A percentile compares a stretch with the other conserved stretches of the same genome.
Conservation (phyloP, 1,284 basidiomycete genomes). For the Pyrrhoderma lamaoense region DNA sequence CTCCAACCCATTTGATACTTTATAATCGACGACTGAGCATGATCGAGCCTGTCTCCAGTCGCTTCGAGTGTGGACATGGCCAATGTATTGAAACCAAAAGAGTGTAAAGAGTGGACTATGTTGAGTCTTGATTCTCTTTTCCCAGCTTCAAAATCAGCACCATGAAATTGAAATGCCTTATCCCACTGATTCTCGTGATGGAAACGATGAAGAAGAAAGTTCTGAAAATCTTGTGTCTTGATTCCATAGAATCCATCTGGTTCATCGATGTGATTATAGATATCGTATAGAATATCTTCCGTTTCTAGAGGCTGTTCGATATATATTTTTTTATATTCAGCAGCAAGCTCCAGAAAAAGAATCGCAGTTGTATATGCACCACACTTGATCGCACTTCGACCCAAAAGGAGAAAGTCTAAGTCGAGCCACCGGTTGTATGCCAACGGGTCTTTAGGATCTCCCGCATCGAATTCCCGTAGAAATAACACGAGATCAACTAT, state of each 20-base stretch:
- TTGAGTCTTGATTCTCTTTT: conserved; percentile 25
- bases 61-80: conserved; percentile 56
- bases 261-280: conserved; percentile 93
- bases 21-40: conserved; percentile 41
- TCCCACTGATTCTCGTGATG: conserved; percentile 92
- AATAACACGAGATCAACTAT: conserved; percentile 80
- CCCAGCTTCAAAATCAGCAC: conserved; percentile 70
- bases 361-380: conserved; percentile 85
- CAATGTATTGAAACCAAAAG: conserved; percentile 82
- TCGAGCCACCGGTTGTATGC: conserved; percentile 78
- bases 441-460: conserved; percentile 42
- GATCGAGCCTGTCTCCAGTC: conserved; percentile 29
- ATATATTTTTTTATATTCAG: conserved; percentile 39
- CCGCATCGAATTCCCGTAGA: conserved; percentile 60
- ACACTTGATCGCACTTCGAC: conserved; percentile 67
- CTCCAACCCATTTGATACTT: conserved; percentile 83
- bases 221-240: conserved; percentile 63
- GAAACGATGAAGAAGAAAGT: conserved; percentile 76
- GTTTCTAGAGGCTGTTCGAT: conserved; percentile 28
- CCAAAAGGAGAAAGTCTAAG: conserved; percentile 70
- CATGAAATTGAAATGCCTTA: conserved; percentile 85
- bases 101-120: conserved; percentile 73
- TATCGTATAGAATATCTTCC: conserved; percentile 76
- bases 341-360: conserved; percentile 81
- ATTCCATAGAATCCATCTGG: conserved; percentile 98